Percentiles rank a stretch among this genome's conserved stretches.
phyloP scores from a whole-genome alignment of 352 stramenopile species.

The Phytophthora chlamydospora region DNA sequence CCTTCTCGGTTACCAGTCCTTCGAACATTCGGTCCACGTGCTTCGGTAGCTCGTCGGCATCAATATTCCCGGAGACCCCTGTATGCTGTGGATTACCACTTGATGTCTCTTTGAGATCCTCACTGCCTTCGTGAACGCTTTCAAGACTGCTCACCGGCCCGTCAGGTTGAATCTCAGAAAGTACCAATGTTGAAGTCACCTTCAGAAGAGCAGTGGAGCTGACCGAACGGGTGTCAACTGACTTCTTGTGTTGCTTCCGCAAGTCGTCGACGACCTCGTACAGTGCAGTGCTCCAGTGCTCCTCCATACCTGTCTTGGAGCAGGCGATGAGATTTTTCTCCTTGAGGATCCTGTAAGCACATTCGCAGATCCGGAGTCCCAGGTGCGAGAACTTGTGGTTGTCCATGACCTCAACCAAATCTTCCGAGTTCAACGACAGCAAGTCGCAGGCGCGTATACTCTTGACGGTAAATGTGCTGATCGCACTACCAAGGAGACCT shows the following conservation, averaged over 20 bases:
- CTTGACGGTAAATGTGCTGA: constrained; percentile 44
- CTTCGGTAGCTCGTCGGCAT: constrained; percentile 12
- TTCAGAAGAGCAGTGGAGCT: not conserved
- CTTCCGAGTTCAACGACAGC: constrained; percentile 42
- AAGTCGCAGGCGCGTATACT: constrained; percentile 40
- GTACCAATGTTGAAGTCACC: not conserved
- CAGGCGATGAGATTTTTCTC: constrained; percentile 10
- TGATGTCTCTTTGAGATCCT: not conserved
- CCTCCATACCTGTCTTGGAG: constrained; percentile 36
- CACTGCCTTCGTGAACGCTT: constrained; percentile 10
- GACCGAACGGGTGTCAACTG: not conserved
- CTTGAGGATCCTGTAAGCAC: constrained; percentile 24
- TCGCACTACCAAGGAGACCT: constrained; percentile 55
- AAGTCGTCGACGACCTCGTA: constrained; percentile 27
- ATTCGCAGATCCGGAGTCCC: constrained; percentile 24
- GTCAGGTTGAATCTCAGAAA: not conserved
- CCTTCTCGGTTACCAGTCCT: constrained; percentile 26
- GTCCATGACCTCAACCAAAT: constrained; percentile 50
- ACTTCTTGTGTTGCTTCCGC: constrained; percentile 4
- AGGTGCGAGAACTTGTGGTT: constrained; percentile 28
- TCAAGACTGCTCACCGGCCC: not conserved
- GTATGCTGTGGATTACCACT: not conserved
- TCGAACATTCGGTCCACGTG: constrained; percentile 36
- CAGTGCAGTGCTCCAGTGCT: constrained; percentile 28
- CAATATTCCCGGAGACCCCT: constrained; percentile 1